Evolutionary conservation across 208 protist genomes (phyloP).

Genomic region (Porcisia hertigi): DNA sequence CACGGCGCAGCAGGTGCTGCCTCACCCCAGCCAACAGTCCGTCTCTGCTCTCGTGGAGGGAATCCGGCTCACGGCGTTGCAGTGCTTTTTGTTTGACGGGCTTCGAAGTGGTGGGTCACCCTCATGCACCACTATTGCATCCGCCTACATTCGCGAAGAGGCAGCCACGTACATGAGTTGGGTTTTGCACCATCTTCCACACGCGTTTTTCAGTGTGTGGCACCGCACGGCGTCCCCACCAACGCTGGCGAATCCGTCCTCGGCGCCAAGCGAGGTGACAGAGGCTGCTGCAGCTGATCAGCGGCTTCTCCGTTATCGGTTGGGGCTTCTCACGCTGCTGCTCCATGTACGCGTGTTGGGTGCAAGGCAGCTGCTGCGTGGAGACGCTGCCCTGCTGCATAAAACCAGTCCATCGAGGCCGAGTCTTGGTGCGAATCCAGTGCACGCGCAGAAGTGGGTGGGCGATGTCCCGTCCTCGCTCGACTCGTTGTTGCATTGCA

Average conservation of each 20-base stretch:
- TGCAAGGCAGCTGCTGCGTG: not conserved
- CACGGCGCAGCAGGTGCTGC: slow-evolving; percentile 63
- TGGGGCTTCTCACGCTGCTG: slow-evolving; percentile 23
- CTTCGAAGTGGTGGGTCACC: not conserved
- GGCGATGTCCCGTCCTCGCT: slow-evolving; percentile 23
- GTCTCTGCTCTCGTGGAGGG: slow-evolving; percentile 60
- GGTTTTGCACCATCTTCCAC: slow-evolving; percentile 24
- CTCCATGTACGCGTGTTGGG: slow-evolving; percentile 23
- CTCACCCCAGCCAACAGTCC: slow-evolving; percentile 41
- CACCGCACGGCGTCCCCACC: slow-evolving; percentile 10
- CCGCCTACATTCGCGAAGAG: not conserved
- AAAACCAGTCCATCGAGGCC: not conserved
- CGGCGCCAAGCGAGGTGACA: not conserved
- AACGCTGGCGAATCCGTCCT: not conserved
- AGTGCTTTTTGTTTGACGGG: slow-evolving; percentile 43
- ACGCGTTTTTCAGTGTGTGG: slow-evolving; percentile 57
- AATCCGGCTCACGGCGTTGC: slow-evolving; percentile 64
- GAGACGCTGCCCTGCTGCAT: not conserved
- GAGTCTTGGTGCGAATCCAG: not conserved
- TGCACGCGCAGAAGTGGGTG: not conserved
- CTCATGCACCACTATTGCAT: not conserved
- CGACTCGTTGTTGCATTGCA: slow-evolving; percentile 8
- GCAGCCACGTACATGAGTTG: slow-evolving; percentile 14
- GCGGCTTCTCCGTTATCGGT: slow-evolving; percentile 16
- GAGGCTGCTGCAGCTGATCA: slow-evolving; percentile 20